Evolutionary conservation across 202 grass and related monocot species (phyloP).

Genomic region (Elaeis oleifera): DNA sequence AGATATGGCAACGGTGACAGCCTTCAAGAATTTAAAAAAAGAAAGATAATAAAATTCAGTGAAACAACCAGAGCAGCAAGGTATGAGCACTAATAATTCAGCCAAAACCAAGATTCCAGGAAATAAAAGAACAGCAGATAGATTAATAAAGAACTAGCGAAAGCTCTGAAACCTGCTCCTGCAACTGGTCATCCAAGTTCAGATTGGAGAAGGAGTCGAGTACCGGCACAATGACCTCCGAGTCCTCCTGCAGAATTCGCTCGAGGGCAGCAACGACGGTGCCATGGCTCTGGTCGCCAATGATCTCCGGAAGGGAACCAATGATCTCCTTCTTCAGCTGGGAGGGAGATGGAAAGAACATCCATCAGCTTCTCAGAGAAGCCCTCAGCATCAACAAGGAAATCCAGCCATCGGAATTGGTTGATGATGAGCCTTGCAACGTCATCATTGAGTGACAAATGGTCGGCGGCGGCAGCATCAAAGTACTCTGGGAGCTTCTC

Average conservation of each 20-base stretch:
- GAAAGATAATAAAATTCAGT: slow-evolving; percentile 8
- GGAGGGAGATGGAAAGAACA: slow-evolving; percentile 64
- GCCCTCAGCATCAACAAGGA: slow-evolving; percentile 49
- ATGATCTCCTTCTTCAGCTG: slow-evolving; percentile 88
- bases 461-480: slow-evolving; percentile 23
- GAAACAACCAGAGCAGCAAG: background rate
- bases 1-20: slow-evolving; percentile 73
- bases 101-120: too few species aligned
- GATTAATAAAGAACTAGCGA: too few species aligned
- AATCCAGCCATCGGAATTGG: slow-evolving; percentile 79
- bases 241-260: slow-evolving; percentile 68
- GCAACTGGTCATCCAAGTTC: slow-evolving; percentile 58
- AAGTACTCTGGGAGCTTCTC: slow-evolving; percentile 93
- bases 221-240: slow-evolving; percentile 56
- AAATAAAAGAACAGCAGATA: too few species aligned
- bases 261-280: slow-evolving; percentile 50
- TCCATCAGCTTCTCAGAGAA: slow-evolving; percentile 69
- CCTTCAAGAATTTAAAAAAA: slow-evolving; percentile 43
- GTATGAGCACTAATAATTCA: too few species aligned
- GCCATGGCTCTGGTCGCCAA: slow-evolving; percentile 60
- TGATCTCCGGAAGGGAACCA: slow-evolving; percentile 81
- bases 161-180: slow-evolving; percentile 54
- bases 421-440: slow-evolving; percentile 62
- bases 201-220: slow-evolving; percentile 71
- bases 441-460: slow-evolving; percentile 55